Percentiles rank a stretch among this genome's conserved stretches.
phyloP scores from a whole-genome alignment of 495 filamentous ascomycete genomes.

The Immersiella caudata region DNA sequence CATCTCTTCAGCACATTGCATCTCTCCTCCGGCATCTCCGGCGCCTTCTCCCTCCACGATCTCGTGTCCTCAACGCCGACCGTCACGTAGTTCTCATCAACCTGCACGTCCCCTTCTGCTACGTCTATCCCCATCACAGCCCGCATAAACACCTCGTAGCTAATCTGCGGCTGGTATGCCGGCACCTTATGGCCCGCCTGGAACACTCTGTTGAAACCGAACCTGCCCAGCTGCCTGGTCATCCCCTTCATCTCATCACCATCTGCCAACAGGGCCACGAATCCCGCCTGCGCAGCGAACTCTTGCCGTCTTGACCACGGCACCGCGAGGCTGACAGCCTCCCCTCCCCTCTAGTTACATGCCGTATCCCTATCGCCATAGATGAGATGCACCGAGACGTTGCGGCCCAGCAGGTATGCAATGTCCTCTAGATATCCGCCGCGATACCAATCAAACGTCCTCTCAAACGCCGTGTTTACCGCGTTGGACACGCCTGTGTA shows the following conservation, averaged over 20 bases:
- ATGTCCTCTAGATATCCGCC: constrained; percentile 49
- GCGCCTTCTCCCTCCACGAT: not conserved
- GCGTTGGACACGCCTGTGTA: constrained; percentile 54
- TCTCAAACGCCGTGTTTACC: constrained; percentile 55
- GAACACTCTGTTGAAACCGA: constrained; percentile 66
- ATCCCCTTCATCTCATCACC: not conserved
- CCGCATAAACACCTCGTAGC: constrained; percentile 62
- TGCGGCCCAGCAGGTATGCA: constrained; percentile 48
- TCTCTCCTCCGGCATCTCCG: not conserved
- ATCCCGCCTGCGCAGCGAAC: too few species aligned
- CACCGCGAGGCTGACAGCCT: constrained; percentile 56
- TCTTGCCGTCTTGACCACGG: not conserved
- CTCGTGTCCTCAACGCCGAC: not conserved
- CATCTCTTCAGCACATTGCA: not conserved
- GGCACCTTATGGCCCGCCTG: constrained; percentile 70
- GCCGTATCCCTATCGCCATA: constrained; percentile 49
- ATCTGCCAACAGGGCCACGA: too few species aligned
- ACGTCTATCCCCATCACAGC: constrained; percentile 60
- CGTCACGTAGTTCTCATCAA: not conserved
- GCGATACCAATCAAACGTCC: constrained; percentile 53
- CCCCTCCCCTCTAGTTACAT: constrained; percentile 62
- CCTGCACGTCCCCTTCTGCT: constrained; percentile 55
- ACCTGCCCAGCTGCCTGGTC: constrained; percentile 55
- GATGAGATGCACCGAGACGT: constrained; percentile 65
- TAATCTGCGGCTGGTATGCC: constrained; percentile 68